Conservation (phyloP, 805 yeast species). For the Metschnikowia peoriensis region DNA sequence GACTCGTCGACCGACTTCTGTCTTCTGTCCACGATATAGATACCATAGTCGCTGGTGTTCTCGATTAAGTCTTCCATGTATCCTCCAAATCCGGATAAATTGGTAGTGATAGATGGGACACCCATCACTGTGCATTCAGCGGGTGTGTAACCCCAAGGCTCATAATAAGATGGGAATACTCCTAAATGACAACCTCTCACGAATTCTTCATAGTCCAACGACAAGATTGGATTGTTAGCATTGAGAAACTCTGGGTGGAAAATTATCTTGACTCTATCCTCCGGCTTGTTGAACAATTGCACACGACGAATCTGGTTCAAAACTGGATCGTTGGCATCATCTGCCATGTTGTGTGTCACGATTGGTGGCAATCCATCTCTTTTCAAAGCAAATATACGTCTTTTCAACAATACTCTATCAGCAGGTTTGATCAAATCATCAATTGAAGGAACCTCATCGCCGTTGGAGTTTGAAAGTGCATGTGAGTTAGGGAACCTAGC, state of each 20-base stretch:
- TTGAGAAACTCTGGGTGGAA: slow-evolving; percentile 97
- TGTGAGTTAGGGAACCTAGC: slow-evolving; percentile 58
- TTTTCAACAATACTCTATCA: slow-evolving; percentile 83
- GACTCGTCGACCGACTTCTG: slow-evolving; percentile 90
- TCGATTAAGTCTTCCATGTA: slow-evolving; percentile 98
- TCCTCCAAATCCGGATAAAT: slow-evolving; percentile 95
- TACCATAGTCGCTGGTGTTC: slow-evolving; percentile 92
- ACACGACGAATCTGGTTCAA: slow-evolving; percentile 89
- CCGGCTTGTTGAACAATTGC: slow-evolving; percentile 82
- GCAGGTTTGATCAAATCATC: slow-evolving; percentile 83
- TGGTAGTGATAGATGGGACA: slow-evolving; percentile 95
- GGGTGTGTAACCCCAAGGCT: slow-evolving; percentile 99
- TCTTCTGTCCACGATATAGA: slow-evolving; percentile 93
- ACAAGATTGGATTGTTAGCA: slow-evolving; percentile 89
- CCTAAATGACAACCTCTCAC: slow-evolving; percentile 98
- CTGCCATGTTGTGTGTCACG: slow-evolving; percentile 95
- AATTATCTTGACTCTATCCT: slow-evolving; percentile 89
- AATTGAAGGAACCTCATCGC: slow-evolving; percentile 69
- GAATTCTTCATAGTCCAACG: slow-evolving; percentile 94
- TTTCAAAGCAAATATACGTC: slow-evolving; percentile 90
- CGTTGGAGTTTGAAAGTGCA: slow-evolving; percentile 37
- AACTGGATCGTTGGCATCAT: slow-evolving; percentile 88
- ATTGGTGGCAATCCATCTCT: slow-evolving; percentile 90
- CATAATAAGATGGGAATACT: slow-evolving; percentile 97
- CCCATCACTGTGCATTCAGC: slow-evolving; percentile 99